Evolutionary conservation across 176 grass and related monocot genomes (phyloP), one percentile per base, ranked within the genome.

Genomic region (Phoenix dactylifera): DNA sequence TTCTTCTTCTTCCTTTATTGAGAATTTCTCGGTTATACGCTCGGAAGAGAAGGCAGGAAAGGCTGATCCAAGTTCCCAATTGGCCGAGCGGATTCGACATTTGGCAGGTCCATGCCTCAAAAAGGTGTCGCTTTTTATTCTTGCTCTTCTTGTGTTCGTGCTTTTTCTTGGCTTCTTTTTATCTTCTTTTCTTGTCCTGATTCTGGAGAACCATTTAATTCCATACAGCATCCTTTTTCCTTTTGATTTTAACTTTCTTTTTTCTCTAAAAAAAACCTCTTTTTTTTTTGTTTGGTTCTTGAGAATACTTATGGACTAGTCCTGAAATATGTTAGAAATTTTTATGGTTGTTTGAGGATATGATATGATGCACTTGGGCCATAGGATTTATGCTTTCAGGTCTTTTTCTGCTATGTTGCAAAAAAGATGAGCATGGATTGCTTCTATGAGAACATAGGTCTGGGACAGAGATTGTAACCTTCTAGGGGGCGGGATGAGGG

Each of bases 81-180:
- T 29, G 58, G 50, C 1, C 4, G 26, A 54, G 44, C 28, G 28
- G 26, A 63, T 9, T 12, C 35, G 18, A 54, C 59, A 62, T 22
- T 67, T 55, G 10, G 56, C 50, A 22, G 54, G 19, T 10, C 22
- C 56, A 61, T 67, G 18, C 23, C 25, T 76, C 26, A 20, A 20
- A 51, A 82, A 82, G 73, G 79, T 82, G 55, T 30, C 57, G 35
- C 55, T 65, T 58, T 66, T 75, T 65, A 14, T 15, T 18, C 29
- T 5, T 44, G 35, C 35, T 44, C 35, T 2, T 12, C 26, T 28
- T 28, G 4, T 28, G 26, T 28, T 28, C 5, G 26, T 4, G 26
- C 26, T 28, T 28, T 28, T 28, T 28, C 3, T 1, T 28, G 26
- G 26, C 26, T 28, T 28, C 1, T 44, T 12, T 44, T 44, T 10